phyloP scores from a whole-genome alignment of 306 rosid genomes.

The Hippophae gyantsensis region DNA sequence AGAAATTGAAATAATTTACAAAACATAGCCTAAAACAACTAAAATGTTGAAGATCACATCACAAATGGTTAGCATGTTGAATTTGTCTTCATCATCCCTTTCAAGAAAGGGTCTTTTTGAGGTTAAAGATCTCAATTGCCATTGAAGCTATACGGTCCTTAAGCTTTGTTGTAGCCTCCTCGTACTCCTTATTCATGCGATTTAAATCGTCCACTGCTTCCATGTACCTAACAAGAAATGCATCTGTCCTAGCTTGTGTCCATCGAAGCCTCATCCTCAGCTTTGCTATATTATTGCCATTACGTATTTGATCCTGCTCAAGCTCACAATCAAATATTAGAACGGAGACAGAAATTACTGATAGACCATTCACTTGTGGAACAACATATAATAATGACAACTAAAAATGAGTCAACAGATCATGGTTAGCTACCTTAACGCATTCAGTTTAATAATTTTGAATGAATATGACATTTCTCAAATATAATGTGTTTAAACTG shows the following conservation, averaged over 20 bases:
- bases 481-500: background rate
- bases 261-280: constrained; percentile 58
- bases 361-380: no score
- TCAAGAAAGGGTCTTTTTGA: constrained; percentile 49
- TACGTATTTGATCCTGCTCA: constrained; percentile 42
- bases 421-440: no score
- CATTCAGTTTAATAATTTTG: no score
- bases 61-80: background rate
- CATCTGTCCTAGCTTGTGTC: constrained; percentile 59
- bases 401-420: no score
- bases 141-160: constrained; percentile 53
- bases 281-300: constrained; percentile 36
- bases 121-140: constrained; percentile 51
- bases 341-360: background rate
- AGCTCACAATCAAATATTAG: background rate
- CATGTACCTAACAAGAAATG: constrained; percentile 43
- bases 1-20: no score
- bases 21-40: no score
- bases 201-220: constrained; percentile 40
- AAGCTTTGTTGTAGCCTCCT: constrained; percentile 43
- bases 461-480: no score
- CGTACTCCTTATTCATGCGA: constrained; percentile 35
- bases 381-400: no score
- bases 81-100: constrained; percentile 13
- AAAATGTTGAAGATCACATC: no score